Evolutionary conservation across 768 basidiomycete species (phyloP), one percentile per base, ranked within the genome.

Genomic region (Saitozyma podzolica): DNA sequence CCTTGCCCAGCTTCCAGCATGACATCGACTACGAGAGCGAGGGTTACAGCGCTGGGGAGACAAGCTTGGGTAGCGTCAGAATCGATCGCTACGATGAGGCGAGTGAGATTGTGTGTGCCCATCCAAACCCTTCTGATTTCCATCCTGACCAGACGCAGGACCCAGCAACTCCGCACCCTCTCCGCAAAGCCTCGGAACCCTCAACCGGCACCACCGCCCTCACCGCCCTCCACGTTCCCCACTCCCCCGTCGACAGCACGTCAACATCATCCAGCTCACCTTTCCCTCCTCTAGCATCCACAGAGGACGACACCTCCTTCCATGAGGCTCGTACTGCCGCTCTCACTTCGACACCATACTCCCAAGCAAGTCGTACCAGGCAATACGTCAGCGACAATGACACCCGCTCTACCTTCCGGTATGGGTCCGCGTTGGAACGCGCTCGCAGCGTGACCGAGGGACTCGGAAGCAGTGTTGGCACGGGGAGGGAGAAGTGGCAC

Each of bases 1-100:
- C 75, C 6, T 56, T 76, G 45, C 75, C 75, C 40, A 75, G 74
- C 50, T 65, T 75, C 43, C 67, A 73, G 41, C 71, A 70, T 52
- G 68, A 72, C 40, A 63, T 69, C 20, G 74, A 71, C 55, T 73
- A 64, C 63, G 74, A 71, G n/a, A 73, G 65, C 49, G 62, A 14
- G 29, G 40, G 54, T 43, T 40, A 53, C 10, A 54, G 52, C 29
- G 59, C 13, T 17, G 50, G 40, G 39, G 59, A 60, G 16, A 17
- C 50, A 17, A 60, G 59, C 42, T 41, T 39, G 19, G 59, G 40
- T 9, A 52, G 50, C 54, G 29, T n/a, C 5, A 29, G 50, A 39
- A 20, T 45, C 9, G 42, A 3, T 6, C 11, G 40, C 19, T 3
- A 52, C 41, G 51, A 40, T 3, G 16, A 50, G n/a, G 19, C 16